Base-by-base conservation (phyloP, 2,329 filamentous ascomycete species). In the Hypoxylon sp. region DNA sequence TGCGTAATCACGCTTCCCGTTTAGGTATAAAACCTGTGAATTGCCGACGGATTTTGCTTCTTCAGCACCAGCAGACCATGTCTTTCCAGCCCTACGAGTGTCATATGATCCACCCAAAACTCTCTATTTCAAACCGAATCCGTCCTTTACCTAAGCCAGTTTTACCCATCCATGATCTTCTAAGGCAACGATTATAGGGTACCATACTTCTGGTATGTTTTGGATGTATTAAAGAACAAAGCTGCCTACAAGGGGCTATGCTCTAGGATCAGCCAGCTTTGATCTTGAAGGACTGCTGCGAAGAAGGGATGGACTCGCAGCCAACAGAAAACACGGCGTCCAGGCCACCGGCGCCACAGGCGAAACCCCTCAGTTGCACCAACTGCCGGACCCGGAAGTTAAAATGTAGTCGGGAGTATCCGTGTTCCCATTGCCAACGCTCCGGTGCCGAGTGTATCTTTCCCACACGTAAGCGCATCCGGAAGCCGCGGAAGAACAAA, bases 301-400 rank as follows among this genome's bases (percentile, higher is more conserved):
- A 44, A 42, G n/a, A 11, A 6, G 29, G 29, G 5, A 65, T 68
- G 65, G 42, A 70, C 24, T 46, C 31, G 27, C 51, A 46, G 19
- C 24, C 60, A 47, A 39, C 48, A 39, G 27, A 56, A 6, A 65
- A 39, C 51, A 48, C 37, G 27, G 31, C 53, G 42, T 37, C 31
- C 3, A 37, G 21, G 27, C 59, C 56, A 10, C n/a, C 50, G 27
- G 27, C 19, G 3, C 44, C 29, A 51, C 52, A 60, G 6, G 71
- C 69, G 48, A 81, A 81, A 65, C 79, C 80, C n/a, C 75, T 85
- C 51, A 84, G 82, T 39, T 92, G 90, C 74, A 82, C 88, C 4
- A 82, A 84, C n/a, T 92, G 89, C 72, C 87, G 90, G 65, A 85
- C 87, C 68, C 85, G 88, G 68, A 91, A 90, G 75, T 81, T 90